phyloP scores from a whole-genome alignment of 2,329 filamentous ascomycete genomes.

The Davidsoniella eucalypti region DNA sequence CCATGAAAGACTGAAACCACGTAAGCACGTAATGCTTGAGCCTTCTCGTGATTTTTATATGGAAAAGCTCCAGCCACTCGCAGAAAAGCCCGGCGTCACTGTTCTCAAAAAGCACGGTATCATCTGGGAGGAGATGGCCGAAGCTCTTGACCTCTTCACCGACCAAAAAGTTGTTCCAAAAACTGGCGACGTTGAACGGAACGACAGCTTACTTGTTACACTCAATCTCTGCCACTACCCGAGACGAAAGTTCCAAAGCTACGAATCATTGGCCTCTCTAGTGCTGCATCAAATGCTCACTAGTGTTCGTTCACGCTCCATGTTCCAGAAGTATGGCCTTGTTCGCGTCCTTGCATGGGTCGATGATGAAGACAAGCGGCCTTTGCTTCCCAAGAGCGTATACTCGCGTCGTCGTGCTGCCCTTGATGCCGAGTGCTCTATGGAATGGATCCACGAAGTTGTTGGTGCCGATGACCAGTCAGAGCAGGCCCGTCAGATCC shows the following conservation, averaged over 20 bases:
- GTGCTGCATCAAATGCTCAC: constrained; percentile 45
- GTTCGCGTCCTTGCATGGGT: constrained; percentile 67
- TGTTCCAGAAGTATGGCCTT: constrained; percentile 61
- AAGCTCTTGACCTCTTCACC: constrained; percentile 34
- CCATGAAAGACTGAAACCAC: constrained; percentile 57
- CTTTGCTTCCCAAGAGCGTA: constrained; percentile 44
- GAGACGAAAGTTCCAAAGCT: constrained; percentile 31
- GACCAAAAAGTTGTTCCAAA: constrained; percentile 33
- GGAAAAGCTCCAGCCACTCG: constrained; percentile 43
- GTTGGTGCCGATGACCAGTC: constrained; percentile 24
- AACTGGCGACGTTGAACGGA: constrained; percentile 32
- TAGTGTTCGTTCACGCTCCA: constrained; percentile 37
- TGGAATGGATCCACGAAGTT: constrained; percentile 43
- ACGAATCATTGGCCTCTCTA: constrained; percentile 40
- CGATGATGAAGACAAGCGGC: constrained; percentile 39
- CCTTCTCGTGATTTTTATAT: constrained; percentile 42
- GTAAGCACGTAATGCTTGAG: constrained; percentile 72
- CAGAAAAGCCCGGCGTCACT: constrained; percentile 29
- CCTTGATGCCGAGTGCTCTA: constrained; percentile 43
- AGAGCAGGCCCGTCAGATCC: constrained; percentile 15
- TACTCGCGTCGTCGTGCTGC: constrained; percentile 37
- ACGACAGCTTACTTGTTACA: constrained; percentile 58
- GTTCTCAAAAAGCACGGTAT: constrained; percentile 41
- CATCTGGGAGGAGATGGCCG: constrained; percentile 41
- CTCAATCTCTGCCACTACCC: constrained; percentile 46